Base-by-base conservation (phyloP, 2,329 filamentous ascomycete genomes). In the Mycogone perniciosa region DNA sequence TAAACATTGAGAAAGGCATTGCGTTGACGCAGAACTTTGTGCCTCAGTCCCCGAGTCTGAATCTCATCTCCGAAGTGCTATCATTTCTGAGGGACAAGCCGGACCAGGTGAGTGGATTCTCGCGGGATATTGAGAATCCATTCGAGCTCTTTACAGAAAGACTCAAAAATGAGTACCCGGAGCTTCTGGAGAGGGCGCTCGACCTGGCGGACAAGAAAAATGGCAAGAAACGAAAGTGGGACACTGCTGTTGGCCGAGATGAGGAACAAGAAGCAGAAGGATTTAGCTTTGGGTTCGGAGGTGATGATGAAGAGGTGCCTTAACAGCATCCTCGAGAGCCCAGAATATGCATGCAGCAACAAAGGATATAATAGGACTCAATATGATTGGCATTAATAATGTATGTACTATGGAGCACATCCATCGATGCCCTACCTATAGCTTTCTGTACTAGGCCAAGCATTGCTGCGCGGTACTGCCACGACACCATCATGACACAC, bases 21-120 rank as follows among this genome's bases (percentile, higher is more conserved):
- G 93, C 92, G 4, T 77, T 97, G 57, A 97, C 92, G 6, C 92
- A 97, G 66, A 97, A 97, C 65, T 96, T 97, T 64, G 88, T 97
- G 9, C 91, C 93, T 37, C 73, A 73, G 54, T 82, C 82, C 4
- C 64, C 66, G 4, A 67, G 59, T 40, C 56, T 71, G 11, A 65
- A 68, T 31, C 86, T 92, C 60, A 70, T 96, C 2, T 74, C 78
- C 0, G 82, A 89, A 40, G 90, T 90, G 0, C 67, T 97, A 47
- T 80, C 80, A 1, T 97, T 97, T 60, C 68, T 97, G 60, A 79
- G 80, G 46, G 85, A 96, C 64, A 90, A 89, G 67, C 72, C 86
- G 2, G 86, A 92, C 52, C 90, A 95, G 63, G 84, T 96, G 2
- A 93, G 88, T 27, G 92, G 93, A 0, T 97, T 97, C 64, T 79